phyloP scores from a whole-genome alignment of 2,329 filamentous ascomycete genomes.

The Fusarium fujikuroi region DNA sequence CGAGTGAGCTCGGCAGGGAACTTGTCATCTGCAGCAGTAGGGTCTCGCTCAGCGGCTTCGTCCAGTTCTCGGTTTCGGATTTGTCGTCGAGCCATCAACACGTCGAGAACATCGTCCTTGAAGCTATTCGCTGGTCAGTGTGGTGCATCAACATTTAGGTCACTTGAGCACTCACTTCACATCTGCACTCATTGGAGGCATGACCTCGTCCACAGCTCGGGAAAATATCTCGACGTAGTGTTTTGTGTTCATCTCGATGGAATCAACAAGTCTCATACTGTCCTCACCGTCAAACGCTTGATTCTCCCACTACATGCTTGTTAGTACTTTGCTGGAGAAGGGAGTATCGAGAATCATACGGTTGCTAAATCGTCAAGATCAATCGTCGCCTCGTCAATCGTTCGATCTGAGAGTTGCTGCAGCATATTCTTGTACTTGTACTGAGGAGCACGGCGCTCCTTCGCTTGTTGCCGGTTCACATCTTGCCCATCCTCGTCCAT shows the following conservation, averaged over 20 bases:
- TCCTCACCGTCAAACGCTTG: conserved; percentile 64
- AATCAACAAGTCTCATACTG: conserved; percentile 79
- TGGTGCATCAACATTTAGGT: neutral
- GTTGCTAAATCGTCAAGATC: conserved; percentile 87
- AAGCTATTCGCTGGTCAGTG: conserved; percentile 66
- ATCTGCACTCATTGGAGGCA: conserved; percentile 82
- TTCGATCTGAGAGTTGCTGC: conserved; percentile 86
- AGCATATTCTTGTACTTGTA: conserved; percentile 90
- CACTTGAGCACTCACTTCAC: conserved; percentile 68
- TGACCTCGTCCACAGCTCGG: conserved; percentile 84
- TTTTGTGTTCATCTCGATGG: conserved; percentile 89
- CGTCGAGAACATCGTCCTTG: conserved; percentile 97
- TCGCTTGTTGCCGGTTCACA: conserved; percentile 60
- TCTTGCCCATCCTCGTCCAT: conserved; percentile 83
- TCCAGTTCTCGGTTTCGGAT: conserved; percentile 83
- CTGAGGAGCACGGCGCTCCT: conserved; percentile 67
- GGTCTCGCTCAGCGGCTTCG: conserved; percentile 74
- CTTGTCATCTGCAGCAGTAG: conserved; percentile 74
- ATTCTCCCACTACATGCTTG: conserved; percentile 74
- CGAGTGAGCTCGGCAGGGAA: conserved; percentile 94
- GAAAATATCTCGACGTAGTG: conserved; percentile 96
- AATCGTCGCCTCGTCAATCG: conserved; percentile 80
- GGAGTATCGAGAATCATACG: conserved; percentile 60
- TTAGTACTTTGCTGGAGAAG: conserved; percentile 30
- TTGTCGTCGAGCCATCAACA: conserved; percentile 92